Conservation (phyloP, 108 stramenopile species). For the Cyclotella cryptica region DNA sequence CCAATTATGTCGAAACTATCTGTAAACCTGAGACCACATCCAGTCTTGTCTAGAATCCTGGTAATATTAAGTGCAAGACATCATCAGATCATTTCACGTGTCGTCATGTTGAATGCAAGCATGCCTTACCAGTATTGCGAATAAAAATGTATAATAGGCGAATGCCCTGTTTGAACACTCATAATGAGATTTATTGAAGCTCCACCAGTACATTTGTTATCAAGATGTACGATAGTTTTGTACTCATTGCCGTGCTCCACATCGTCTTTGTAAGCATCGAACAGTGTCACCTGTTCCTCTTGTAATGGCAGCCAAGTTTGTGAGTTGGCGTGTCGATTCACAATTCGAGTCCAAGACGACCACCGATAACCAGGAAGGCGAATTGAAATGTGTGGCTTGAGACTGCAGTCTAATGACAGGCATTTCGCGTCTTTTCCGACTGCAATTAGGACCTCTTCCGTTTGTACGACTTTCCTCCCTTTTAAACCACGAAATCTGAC, state of each 20-base stretch:
- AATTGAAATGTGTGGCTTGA: slow-evolving; percentile 73
- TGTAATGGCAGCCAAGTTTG: slow-evolving; percentile 73
- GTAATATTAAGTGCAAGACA: background rate
- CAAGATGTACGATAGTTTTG: slow-evolving; percentile 67
- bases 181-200: slow-evolving; percentile 70
- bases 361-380: slow-evolving; percentile 79
- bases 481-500: slow-evolving; percentile 41
- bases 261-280: slow-evolving; percentile 56
- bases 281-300: slow-evolving; percentile 62
- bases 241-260: slow-evolving; percentile 66
- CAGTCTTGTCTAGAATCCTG: slow-evolving; percentile 77
- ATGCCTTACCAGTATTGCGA: slow-evolving; percentile 70
- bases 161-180: slow-evolving; percentile 72
- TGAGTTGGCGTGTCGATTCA: slow-evolving; percentile 63
- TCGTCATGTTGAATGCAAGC: background rate
- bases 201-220: slow-evolving; percentile 56
- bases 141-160: slow-evolving; percentile 68
- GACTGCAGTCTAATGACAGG: slow-evolving; percentile 69
- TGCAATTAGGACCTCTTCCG: slow-evolving; percentile 47
- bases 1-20: slow-evolving; percentile 73
- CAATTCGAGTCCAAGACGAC: slow-evolving; percentile 76
- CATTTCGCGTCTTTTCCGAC: slow-evolving; percentile 68
- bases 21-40: slow-evolving; percentile 77
- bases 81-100: background rate
- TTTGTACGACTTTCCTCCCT: slow-evolving; percentile 42